Base-by-base conservation (phyloP, 148 eudicot species). In the Cornus controversa region DNA sequence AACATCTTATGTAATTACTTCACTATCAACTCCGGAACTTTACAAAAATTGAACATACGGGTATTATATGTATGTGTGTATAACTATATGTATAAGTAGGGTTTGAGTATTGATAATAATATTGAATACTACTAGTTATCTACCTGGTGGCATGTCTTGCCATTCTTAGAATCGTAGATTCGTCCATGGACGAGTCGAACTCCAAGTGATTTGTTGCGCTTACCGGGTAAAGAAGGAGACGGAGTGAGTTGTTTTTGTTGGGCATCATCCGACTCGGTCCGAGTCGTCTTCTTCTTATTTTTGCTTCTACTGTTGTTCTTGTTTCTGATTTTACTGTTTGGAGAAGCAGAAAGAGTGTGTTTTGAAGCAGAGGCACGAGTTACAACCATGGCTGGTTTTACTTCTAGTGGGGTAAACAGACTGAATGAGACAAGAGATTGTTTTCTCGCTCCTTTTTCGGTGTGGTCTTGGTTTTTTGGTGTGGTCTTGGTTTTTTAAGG, bases 81-180 rank as follows among this genome's bases (percentile, higher is more conserved):
- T 31, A 70, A 10, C 14, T 29, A n/a, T 54, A 73, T 31, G 11
- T 23, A 25, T 26, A n/a, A n/a, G n/a, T n/a, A n/a, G n/a, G n/a
- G n/a, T n/a, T n/a, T n/a, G n/a, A n/a, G n/a, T n/a, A n/a, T n/a
- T n/a, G n/a, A n/a, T n/a, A n/a, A n/a, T n/a, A n/a, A n/a, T n/a
- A n/a, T n/a, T n/a, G n/a, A n/a, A n/a, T n/a, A n/a, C 31, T 28
- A 20, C 5, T 26, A 27, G 2, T 10, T 68, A 2, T 16, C 18
- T 80, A 93, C 98, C 92, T 93, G 98, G 70, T 93, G 98, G 34
- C 98, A 93, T 79, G 91, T 82, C 63, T 87, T 91, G 28, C 93
- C 98, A 76, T 89, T 84, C 34, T 82, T 50, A 25, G 97, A 85
- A 82, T 93, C 93, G 60, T 91, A 88, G 15, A 90, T 90, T 42